phyloP scores from a whole-genome alignment of 2,329 filamentous ascomycete genomes.

The Fusarium drepaniforme region DNA sequence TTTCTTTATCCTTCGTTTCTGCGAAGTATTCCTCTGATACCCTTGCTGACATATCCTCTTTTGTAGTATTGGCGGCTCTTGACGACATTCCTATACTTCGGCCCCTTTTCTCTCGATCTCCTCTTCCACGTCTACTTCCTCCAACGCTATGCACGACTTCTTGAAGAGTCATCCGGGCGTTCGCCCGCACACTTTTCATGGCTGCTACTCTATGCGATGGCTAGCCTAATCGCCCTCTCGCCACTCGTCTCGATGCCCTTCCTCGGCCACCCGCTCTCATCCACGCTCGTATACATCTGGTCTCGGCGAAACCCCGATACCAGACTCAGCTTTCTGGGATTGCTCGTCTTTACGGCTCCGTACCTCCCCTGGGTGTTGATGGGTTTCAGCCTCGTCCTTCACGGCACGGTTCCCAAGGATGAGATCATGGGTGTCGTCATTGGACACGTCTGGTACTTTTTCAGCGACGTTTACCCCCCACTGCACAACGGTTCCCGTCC shows the following conservation, averaged over 20 bases:
- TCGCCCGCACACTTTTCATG: constrained; percentile 96
- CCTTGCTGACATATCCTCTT: constrained; percentile 26
- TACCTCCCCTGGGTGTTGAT: constrained; percentile 97
- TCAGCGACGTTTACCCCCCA: constrained; percentile 94
- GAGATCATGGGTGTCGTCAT: constrained; percentile 96
- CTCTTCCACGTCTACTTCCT: constrained; percentile 99
- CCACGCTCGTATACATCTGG: constrained; percentile 98
- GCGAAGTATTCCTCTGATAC: neutral
- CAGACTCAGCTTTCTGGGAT: constrained; percentile 86
- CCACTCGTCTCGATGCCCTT: constrained; percentile 93
- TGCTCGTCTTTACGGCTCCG: constrained; percentile 92
- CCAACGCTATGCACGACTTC: constrained; percentile 92
- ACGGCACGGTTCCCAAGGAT: constrained; percentile 91
- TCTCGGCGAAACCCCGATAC: constrained; percentile 94
- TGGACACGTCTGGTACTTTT: constrained; percentile 98
- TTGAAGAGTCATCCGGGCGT: constrained; percentile 93
- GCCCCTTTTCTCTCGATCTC: constrained; percentile 91
- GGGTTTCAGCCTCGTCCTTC: constrained; percentile 90
- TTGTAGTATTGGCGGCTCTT: constrained; percentile 93
- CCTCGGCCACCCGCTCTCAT: constrained; percentile 92
- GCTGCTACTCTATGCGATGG: constrained; percentile 88
- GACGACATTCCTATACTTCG: constrained; percentile 97
- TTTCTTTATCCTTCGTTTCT: neutral
- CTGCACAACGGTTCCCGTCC: constrained; percentile 87
- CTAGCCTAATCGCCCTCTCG: constrained; percentile 82